Percentiles rank a stretch among this genome's conserved stretches.
Evolutionary conservation across 2,329 filamentous ascomycete species (phyloP).

Genomic region (Fusarium concolor): DNA sequence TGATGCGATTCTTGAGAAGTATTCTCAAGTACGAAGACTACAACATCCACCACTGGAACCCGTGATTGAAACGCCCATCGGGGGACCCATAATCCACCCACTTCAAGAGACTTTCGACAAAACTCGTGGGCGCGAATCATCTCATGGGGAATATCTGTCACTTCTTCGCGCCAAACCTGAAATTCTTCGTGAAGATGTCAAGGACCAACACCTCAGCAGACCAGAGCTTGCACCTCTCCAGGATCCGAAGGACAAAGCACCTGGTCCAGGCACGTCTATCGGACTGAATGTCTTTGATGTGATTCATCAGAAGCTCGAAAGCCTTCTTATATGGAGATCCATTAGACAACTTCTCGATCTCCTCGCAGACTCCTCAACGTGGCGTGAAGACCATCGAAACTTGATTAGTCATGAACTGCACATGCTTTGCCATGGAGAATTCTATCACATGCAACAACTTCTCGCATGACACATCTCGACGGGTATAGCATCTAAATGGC

Average conservation of each 20-base stretch:
- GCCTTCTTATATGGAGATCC: constrained; percentile 56
- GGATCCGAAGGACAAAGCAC: constrained; percentile 56
- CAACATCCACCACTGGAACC: too few relatives aligned
- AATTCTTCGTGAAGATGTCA: constrained; percentile 51
- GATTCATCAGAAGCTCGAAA: constrained; percentile 52
- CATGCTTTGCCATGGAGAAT: too few relatives aligned
- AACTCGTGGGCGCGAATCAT: constrained; percentile 22
- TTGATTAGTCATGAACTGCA: too few relatives aligned
- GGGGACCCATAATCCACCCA: too few relatives aligned
- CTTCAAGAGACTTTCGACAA: constrained; percentile 51
- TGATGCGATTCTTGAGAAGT: too few relatives aligned
- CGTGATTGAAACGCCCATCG: too few relatives aligned
- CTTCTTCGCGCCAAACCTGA: constrained; percentile 51
- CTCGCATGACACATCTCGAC: too few relatives aligned
- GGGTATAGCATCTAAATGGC: too few relatives aligned
- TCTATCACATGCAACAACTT: too few relatives aligned
- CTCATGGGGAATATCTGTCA: constrained; percentile 51
- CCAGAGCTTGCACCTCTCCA: constrained; percentile 53
- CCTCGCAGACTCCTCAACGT: constrained; percentile 29
- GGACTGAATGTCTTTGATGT: constrained; percentile 57
- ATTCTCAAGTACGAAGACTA: too few relatives aligned
- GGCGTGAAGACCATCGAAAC: too few relatives aligned
- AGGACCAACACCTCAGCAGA: constrained; percentile 53
- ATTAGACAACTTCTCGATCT: constrained; percentile 52
- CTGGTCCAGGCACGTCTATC: constrained; percentile 55